Base-by-base conservation (phyloP, 2,329 filamentous ascomycete genomes). In the Aspergillus sp. region DNA sequence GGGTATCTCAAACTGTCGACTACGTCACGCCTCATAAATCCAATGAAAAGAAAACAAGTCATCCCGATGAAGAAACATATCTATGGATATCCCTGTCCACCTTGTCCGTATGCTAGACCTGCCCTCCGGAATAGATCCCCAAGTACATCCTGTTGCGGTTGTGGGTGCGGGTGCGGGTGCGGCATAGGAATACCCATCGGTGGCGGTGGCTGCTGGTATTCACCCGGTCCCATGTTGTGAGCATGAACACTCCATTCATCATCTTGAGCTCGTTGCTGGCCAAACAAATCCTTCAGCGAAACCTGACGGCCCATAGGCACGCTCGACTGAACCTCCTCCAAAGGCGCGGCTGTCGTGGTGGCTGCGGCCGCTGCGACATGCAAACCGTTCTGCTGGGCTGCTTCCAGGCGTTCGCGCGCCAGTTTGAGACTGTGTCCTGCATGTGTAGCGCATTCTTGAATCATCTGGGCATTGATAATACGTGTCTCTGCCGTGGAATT, bases 391-490 rank as follows among this genome's bases (percentile, higher is more conserved):
- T 65, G 64, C 27, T 53, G 64, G 34, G 57, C 53, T 5, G 63
- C 60, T 28, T 67, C 64, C n/a, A 62, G 44, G 30, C 62, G 59
- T 30, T 70, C 69, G 19, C 64, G 62, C 7, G 68, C 70, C 13
- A 69, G 59, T 41, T 70, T 71, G 44, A 74, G 62, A 50, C 73
- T 78, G 39, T 69, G 59, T 26, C 72, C 72, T 1, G 77, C 78
- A 57, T 71, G 70, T 27, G 68, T 63, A 4, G 79, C 79, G 49
- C 77, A 76, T 35, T 77, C 74, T 46, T 71, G 67, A 47, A 84
- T 81, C 45, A 76, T 68, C 43, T 72, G 65, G 29, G 74, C 77
- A 30, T 77, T 76, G 36, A 78, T 63, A 30, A 68, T 66, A 43
- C 76, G 73, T 9, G 67, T 69, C 35, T 75, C 69, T 10, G 74